phyloP scores from a whole-genome alignment of 257 asterid genomes.

The Ballota nigra region DNA sequence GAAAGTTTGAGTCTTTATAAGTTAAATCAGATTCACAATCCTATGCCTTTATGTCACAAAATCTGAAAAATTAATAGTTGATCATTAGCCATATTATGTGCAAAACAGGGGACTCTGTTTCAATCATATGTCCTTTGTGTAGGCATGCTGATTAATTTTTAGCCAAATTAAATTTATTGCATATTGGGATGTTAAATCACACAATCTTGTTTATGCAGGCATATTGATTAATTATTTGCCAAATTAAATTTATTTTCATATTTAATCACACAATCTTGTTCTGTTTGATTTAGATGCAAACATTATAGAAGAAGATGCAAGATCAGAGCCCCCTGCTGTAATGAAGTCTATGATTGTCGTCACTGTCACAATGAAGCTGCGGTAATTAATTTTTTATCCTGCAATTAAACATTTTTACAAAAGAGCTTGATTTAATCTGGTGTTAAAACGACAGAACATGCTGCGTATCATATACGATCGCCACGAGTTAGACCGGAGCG shows the following conservation, averaged over 20 bases:
- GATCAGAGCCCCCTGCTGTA: conserved; percentile 74
- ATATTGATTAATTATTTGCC: no score
- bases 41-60: not conserved
- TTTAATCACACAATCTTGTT: no score
- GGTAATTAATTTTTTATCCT: conserved; percentile 23
- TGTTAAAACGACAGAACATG: conserved; percentile 47
- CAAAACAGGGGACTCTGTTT: not conserved
- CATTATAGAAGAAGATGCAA: conserved; percentile 73
- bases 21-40: not conserved
- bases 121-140: not conserved
- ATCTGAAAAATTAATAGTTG: not conserved
- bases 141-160: not conserved
- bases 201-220: not conserved
- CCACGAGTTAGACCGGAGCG: conserved; percentile 72
- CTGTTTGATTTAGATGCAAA: conserved; percentile 41
- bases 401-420: no score
- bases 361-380: conserved; percentile 71
- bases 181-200: not conserved
- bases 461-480: conserved; percentile 62
- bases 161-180: no score
- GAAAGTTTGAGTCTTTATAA: conserved; percentile 9
- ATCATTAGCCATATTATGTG: not conserved
- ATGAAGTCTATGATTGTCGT: conserved; percentile 71
- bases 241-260: no score
- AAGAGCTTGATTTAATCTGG: conserved; percentile 6